Evolutionary conservation across 164 flowering plant species (phyloP), one percentile per base, ranked within the genome.

Genomic region (Kalanchoe fedtschenkoi): DNA sequence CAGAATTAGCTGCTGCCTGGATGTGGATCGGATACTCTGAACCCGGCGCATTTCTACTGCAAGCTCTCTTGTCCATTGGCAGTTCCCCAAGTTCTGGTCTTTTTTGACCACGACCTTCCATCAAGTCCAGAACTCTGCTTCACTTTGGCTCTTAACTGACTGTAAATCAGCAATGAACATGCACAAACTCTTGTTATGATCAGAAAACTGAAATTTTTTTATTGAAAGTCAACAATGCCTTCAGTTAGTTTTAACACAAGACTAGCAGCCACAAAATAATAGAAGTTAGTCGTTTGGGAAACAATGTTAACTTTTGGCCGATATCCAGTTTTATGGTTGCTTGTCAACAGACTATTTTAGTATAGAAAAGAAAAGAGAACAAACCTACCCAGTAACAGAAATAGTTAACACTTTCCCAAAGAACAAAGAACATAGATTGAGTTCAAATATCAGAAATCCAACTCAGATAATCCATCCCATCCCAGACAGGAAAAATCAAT

Each of bases 1-100:
- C 56, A 19, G 56, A 62, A 67, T 53, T 69, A 33, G 43, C 59
- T 14, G 65, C 69, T 9, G 71, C 62, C 61, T 75, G 56, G 56
- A 30, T 51, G 4, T 24, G 16, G 13, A 30, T 51, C 32, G 30
- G 17, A 51, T 51, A 24, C 56, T 51, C 56, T 28, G 32, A 51
- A 32, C 17, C 56, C 2, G 30, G 32, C 17, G 17, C 16, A 26
- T 51, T 32, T 11, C 56, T 51, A 69, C 78, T 83, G 68, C 98
- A 92, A 26, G 91, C 87, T 55, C 93, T 71, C 73, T 92, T 92
- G 70, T 92, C 96, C 0, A 85, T 87, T 0, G 87, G 96, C 68
- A 83, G 75, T 61, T 78, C 86, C 16, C 87, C 97, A 5, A 38
- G 68, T 28, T 89, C 96, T 0, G 78, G 34, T 35, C 96, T 73